Percentiles rank a stretch among this genome's conserved stretches.
Conservation (phyloP, 1,139 yeast genomes). For the Sugiyamaella paludigena region DNA sequence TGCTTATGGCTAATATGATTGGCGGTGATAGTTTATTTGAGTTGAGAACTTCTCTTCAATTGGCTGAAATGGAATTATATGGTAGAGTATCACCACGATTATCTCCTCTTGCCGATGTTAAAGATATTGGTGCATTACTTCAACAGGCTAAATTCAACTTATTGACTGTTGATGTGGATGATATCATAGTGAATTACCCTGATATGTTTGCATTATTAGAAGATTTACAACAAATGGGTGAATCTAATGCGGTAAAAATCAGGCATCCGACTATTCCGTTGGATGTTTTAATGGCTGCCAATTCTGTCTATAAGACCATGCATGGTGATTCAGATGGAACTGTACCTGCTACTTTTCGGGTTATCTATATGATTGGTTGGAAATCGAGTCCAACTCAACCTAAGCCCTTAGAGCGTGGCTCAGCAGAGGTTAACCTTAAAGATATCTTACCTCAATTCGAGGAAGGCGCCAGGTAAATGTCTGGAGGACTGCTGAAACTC, state of each 20-base stretch:
- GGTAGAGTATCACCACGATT: slow-evolving; percentile 82
- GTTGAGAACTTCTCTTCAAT: slow-evolving; percentile 71
- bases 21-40: slow-evolving; percentile 86
- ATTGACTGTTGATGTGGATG: slow-evolving; percentile 83
- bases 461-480: background rate
- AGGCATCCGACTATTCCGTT: slow-evolving; percentile 56
- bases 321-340: slow-evolving; percentile 60
- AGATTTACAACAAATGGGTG: slow-evolving; percentile 82
- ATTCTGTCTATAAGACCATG: slow-evolving; percentile 66
- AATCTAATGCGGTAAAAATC: slow-evolving; percentile 65
- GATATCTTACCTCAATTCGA: slow-evolving; percentile 46
- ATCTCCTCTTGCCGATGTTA: slow-evolving; percentile 75
- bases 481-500: no score
- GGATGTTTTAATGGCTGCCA: slow-evolving; percentile 70
- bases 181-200: slow-evolving; percentile 79
- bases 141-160: slow-evolving; percentile 75
- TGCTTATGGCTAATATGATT: slow-evolving; percentile 78
- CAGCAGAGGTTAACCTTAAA: slow-evolving; percentile 64
- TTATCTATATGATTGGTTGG: slow-evolving; percentile 88
- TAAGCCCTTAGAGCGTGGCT: slow-evolving; percentile 68
- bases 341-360: slow-evolving; percentile 60
- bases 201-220: slow-evolving; percentile 63
- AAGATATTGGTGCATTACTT: slow-evolving; percentile 70
- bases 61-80: slow-evolving; percentile 75
- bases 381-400: slow-evolving; percentile 69